Conservation (phyloP, 2,329 filamentous ascomycete genomes). For the Zymoseptoria passerinii region DNA sequence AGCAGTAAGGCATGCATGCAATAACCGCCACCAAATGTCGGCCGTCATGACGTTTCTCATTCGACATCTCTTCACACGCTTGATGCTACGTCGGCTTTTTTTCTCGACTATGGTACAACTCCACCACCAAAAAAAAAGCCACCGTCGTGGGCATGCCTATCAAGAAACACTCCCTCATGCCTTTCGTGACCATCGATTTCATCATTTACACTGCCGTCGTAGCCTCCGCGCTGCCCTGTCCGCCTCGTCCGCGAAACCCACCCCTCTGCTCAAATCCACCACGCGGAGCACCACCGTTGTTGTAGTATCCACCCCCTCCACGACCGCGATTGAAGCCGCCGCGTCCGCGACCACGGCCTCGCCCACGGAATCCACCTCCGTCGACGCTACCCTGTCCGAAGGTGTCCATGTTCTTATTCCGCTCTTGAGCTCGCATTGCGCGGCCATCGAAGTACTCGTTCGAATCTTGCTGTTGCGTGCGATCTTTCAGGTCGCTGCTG, state of each 20-base stretch:
- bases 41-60: background rate
- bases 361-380: constrained; percentile 56
- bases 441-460: constrained; percentile 56
- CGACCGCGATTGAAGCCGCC: constrained; percentile 52
- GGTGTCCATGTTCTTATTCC: constrained; percentile 93
- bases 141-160: background rate
- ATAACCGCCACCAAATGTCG: background rate
- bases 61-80: background rate
- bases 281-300: constrained; percentile 1
- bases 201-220: background rate
- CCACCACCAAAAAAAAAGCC: background rate
- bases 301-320: constrained; percentile 8
- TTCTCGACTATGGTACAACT: background rate
- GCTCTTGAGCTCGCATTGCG: constrained; percentile 86
- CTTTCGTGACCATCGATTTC: background rate
- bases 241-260: constrained; percentile 11
- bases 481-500: constrained; percentile 84
- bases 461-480: constrained; percentile 53
- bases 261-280: constrained; percentile 12
- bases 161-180: background rate
- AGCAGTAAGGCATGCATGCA: background rate
- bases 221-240: constrained; percentile 13
- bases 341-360: constrained; percentile 71
- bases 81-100: background rate
- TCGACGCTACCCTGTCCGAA: constrained; percentile 97